phyloP scores from a whole-genome alignment of 2,329 filamentous ascomycete genomes.

The Colletotrichum australisinense region DNA sequence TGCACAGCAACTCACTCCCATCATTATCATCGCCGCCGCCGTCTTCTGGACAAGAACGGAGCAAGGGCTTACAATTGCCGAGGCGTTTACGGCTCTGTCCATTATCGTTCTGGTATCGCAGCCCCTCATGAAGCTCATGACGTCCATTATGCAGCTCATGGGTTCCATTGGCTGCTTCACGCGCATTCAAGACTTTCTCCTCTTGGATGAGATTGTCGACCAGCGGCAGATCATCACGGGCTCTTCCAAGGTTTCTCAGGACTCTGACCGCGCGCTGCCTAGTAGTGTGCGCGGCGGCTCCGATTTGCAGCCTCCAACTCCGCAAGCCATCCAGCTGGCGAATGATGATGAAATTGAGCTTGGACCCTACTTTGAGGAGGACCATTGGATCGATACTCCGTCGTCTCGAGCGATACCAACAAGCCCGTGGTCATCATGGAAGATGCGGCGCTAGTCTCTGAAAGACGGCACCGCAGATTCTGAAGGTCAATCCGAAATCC shows the following conservation, averaged over 20 bases:
- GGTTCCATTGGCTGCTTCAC: constrained; percentile 47
- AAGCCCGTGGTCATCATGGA: not conserved
- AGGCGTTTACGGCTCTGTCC: constrained; percentile 50
- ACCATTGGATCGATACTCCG: not conserved
- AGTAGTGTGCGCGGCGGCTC: constrained; percentile 12
- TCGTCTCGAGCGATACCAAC: not conserved
- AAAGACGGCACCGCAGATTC: constrained; percentile 36
- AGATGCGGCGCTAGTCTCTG: constrained; percentile 35
- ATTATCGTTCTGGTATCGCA: constrained; percentile 47
- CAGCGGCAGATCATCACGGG: constrained; percentile 18
- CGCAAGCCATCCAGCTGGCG: constrained; percentile 12
- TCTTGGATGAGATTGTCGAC: constrained; percentile 41
- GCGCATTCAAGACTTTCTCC: constrained; percentile 47
- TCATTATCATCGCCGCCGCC: constrained; percentile 47
- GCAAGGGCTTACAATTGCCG: constrained; percentile 44
- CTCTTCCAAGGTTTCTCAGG: constrained; percentile 15
- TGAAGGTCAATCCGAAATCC: too few species aligned
- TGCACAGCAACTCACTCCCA: constrained; percentile 44
- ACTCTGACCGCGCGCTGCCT: not conserved
- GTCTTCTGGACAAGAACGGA: constrained; percentile 46
- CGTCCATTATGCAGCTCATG: constrained; percentile 47
- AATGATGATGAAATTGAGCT: not conserved
- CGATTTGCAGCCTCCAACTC: constrained; percentile 33
- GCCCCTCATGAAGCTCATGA: constrained; percentile 47
- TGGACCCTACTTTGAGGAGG: not conserved